phyloP scores from a whole-genome alignment of 2,329 filamentous ascomycete species.

The Colletotrichum zoysiae region DNA sequence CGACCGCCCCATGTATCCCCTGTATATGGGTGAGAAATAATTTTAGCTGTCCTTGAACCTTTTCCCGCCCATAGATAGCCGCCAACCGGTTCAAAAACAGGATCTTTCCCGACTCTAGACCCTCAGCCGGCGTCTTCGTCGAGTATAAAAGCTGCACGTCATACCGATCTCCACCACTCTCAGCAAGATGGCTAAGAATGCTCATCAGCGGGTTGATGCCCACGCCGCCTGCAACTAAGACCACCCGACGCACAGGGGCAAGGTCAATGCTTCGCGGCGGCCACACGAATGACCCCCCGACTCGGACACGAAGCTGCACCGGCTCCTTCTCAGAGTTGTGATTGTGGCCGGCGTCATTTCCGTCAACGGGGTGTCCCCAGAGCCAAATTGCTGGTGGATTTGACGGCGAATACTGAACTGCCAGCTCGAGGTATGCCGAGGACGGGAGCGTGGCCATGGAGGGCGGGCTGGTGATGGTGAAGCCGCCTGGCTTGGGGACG shows the following conservation, averaged over 20 bases:
- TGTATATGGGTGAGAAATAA: slow-evolving; percentile 61
- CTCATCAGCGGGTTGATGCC: slow-evolving; percentile 86
- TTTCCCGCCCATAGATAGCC: slow-evolving; percentile 53
- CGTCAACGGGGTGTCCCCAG: slow-evolving; percentile 63
- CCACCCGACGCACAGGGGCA: slow-evolving; percentile 65
- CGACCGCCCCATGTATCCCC: not conserved
- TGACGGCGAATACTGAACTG: slow-evolving; percentile 76
- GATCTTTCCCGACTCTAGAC: slow-evolving; percentile 52
- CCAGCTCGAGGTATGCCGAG: slow-evolving; percentile 77
- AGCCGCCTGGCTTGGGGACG: slow-evolving; percentile 80
- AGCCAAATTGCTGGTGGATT: slow-evolving; percentile 84
- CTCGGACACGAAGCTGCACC: slow-evolving; percentile 72
- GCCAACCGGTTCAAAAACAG: slow-evolving; percentile 66
- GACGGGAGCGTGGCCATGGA: slow-evolving; percentile 56
- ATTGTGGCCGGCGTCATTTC: slow-evolving; percentile 47
- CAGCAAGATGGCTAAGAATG: slow-evolving; percentile 73
- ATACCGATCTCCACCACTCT: slow-evolving; percentile 48
- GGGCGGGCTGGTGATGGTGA: slow-evolving; percentile 87
- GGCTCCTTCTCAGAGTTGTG: slow-evolving; percentile 70
- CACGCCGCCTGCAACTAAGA: slow-evolving; percentile 85
- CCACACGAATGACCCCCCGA: slow-evolving; percentile 86
- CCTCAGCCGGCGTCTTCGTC: slow-evolving; percentile 52
- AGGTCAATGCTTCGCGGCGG: slow-evolving; percentile 64
- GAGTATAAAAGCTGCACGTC: slow-evolving; percentile 75
- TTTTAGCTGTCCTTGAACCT: slow-evolving; percentile 56